phyloP scores from a whole-genome alignment of 352 stramenopile species.

The Pythium brachiatum region DNA sequence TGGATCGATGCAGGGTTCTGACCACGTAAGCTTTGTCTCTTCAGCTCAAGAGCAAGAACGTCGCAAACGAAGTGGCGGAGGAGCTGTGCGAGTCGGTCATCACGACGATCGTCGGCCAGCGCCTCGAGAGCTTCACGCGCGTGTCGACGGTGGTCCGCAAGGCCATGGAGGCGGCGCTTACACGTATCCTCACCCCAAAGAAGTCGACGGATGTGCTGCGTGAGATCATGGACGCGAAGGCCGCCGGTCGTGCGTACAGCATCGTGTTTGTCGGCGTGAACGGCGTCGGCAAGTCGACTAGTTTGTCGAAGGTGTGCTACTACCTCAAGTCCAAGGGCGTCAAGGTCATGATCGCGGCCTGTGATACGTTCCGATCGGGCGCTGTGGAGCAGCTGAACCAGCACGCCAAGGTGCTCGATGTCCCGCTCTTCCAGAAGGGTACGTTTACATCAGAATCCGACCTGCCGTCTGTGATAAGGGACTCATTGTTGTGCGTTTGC shows the following conservation, averaged over 20 bases:
- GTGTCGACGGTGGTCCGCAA: slow-evolving; percentile 92
- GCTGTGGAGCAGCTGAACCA: slow-evolving; percentile 98
- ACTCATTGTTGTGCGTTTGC: background rate
- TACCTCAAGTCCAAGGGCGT: slow-evolving; percentile 98
- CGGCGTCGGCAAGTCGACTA: slow-evolving; percentile 98
- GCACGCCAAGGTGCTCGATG: slow-evolving; percentile 95
- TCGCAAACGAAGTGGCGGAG: slow-evolving; percentile 93
- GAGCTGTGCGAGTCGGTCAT: slow-evolving; percentile 95
- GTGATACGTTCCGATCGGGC: slow-evolving; percentile 98
- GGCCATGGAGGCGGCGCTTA: slow-evolving; percentile 92
- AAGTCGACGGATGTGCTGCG: slow-evolving; percentile 95
- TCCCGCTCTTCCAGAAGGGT: slow-evolving; percentile 94
- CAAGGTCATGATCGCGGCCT: slow-evolving; percentile 95
- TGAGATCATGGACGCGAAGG: slow-evolving; percentile 90
- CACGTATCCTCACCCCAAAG: slow-evolving; percentile 95
- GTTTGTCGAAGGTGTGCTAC: slow-evolving; percentile 98
- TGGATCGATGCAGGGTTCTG: background rate
- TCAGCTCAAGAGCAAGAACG: slow-evolving; percentile 97
- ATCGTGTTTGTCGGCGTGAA: slow-evolving; percentile 99
- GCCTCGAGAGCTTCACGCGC: slow-evolving; percentile 92
- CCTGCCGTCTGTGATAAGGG: background rate
- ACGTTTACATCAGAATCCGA: too few relatives aligned
- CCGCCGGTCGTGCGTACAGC: slow-evolving; percentile 90
- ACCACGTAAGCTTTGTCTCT: background rate
- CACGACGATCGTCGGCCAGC: slow-evolving; percentile 93